Evolutionary conservation across 352 stramenopile genomes (phyloP), one percentile per base, ranked within the genome.

Genomic region (Phytophthora pistaciae): DNA sequence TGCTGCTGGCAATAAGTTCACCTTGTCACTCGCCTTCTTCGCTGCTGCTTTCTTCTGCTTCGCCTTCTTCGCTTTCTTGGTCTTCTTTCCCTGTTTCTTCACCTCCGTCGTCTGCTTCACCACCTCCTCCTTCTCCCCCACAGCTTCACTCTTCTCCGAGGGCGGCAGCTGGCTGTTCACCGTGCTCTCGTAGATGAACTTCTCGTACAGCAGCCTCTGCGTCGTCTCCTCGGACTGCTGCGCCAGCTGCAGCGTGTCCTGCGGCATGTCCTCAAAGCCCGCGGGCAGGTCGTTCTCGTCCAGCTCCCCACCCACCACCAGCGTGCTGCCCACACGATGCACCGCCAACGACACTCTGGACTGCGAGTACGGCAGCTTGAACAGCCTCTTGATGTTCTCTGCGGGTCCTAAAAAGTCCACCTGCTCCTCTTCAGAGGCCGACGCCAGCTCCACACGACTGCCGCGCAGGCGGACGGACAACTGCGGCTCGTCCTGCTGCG

Each of bases 311-410:
- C 95, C 90, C 23, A 96, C 90, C 6, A 96, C 85, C 6, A 96
- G 64, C 18, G 90, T 96, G 27, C 71, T 86, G 1, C 90, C 90
- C 0, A 96, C 85, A 27, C 87, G 84, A 68, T 96, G 90, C 27
- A 96, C 87, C 0, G 88, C 90, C 8, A 96, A 77, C 5, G 90
- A 96, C n/a, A 96, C 88, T 40, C 78, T 70, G 1, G 76, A 86
- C 33, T 90, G 82, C 10, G 90, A 95, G 70, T 96, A 96, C 36
- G 90, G 87, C 58, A 96, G 66, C 69, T 96, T 96, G 67, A 96
- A 96, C 3, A 96, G 79, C 40, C 84, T 86, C 70, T 96, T 96
- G 61, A 96, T 94, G 60, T 94, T 94, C 68, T 96, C 90, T 0
- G 90, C 90, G 0, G 90, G 90, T 0, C 90, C 90, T 38, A 96